Conservation (phyloP, 495 filamentous ascomycete species). For the Aspergillus leporis region DNA sequence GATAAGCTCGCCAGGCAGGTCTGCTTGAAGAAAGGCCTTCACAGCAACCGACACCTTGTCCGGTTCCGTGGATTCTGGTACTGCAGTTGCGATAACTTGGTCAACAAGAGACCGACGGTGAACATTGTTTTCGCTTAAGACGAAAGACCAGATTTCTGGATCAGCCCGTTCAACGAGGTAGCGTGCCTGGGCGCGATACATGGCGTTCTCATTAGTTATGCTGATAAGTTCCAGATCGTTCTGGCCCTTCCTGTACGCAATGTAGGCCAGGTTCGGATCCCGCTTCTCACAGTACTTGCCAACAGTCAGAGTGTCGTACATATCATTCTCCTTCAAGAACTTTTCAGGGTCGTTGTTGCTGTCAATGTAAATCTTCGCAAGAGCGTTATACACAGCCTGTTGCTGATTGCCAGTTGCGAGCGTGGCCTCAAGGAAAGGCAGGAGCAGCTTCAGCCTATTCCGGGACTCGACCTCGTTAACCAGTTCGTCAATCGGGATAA, state of each 20-base stretch:
- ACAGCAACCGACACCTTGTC: slow-evolving; percentile 96
- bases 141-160: slow-evolving; percentile 89
- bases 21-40: slow-evolving; percentile 83
- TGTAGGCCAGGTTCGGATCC: slow-evolving; percentile 94
- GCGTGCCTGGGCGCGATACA: slow-evolving; percentile 96
- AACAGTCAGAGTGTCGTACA: slow-evolving; percentile 89
- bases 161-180: slow-evolving; percentile 93
- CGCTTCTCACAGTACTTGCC: slow-evolving; percentile 99
- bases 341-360: slow-evolving; percentile 99
- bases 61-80: slow-evolving; percentile 91
- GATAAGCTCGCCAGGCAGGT: slow-evolving; percentile 92
- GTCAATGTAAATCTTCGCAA: slow-evolving; percentile 99
- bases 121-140: slow-evolving; percentile 91
- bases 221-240: slow-evolving; percentile 97
- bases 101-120: slow-evolving; percentile 92
- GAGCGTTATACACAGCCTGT: slow-evolving; percentile 95
- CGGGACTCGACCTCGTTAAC: slow-evolving; percentile 92
- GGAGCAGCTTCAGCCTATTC: slow-evolving; percentile 91
- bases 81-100: slow-evolving; percentile 94
- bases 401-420: slow-evolving; percentile 92
- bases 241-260: slow-evolving; percentile 93
- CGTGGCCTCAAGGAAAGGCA: slow-evolving; percentile 95
- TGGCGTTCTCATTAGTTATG: slow-evolving; percentile 98
- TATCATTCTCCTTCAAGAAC: slow-evolving; percentile 96
- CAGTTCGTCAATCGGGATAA: slow-evolving; percentile 93